Evolutionary conservation across 441 rosid species (phyloP).

Genomic region (Corymbia calophylla): DNA sequence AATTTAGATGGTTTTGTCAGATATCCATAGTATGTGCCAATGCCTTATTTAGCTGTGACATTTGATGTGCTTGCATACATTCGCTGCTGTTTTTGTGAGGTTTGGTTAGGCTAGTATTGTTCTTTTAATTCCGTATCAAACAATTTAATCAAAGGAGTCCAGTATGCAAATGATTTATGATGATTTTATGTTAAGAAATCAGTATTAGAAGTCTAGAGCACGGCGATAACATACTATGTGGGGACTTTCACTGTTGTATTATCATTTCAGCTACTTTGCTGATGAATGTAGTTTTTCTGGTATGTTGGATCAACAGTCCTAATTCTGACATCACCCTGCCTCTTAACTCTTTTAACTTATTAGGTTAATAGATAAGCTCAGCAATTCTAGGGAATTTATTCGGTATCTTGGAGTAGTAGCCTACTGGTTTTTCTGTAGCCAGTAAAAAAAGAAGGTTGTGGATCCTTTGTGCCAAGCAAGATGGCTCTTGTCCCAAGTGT

Average conservation of each 20-base stretch:
- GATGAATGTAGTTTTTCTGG: neutral
- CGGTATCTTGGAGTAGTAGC: neutral
- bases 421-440: neutral
- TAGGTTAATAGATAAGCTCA: neutral
- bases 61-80: neutral
- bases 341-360: neutral
- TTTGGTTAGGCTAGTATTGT: neutral
- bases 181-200: neutral
- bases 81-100: neutral
- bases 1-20: neutral
- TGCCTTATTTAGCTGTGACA: neutral
- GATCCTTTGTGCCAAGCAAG: neutral
- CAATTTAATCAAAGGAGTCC: neutral
- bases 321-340: neutral
- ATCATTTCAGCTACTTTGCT: neutral
- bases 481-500: neutral
- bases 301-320: neutral
- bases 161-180: neutral
- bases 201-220: neutral
- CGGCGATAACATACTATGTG: neutral
- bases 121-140: neutral
- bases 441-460: neutral
- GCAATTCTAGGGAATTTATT: neutral
- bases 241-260: neutral
- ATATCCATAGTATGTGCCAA: neutral